Percentiles rank a stretch among this genome's conserved stretches.
phyloP scores from a whole-genome alignment of 164 flowering plant species.

The Stephania japonica region DNA sequence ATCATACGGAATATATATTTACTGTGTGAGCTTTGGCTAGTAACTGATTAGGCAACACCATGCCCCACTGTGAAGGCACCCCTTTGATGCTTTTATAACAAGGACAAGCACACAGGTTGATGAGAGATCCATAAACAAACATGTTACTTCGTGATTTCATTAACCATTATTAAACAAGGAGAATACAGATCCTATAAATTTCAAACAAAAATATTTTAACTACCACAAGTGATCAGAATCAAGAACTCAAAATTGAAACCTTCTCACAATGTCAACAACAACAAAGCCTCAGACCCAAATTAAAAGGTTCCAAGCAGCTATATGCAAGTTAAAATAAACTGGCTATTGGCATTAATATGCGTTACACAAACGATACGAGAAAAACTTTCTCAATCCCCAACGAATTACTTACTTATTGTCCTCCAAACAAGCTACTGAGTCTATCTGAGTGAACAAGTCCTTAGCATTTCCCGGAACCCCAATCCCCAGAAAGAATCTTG shows the following conservation, averaged over 20 bases:
- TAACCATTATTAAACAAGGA: not conserved
- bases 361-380: not conserved
- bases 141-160: not conserved
- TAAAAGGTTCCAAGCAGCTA: not conserved
- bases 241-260: not conserved
- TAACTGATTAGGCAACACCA: no score
- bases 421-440: conserved; percentile 71
- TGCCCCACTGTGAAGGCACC: no score
- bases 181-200: not conserved
- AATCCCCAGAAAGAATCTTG: conserved; percentile 80
- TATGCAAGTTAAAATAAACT: not conserved
- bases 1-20: no score
- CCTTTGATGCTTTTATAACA: no score
- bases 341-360: not conserved
- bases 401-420: conserved; percentile 48
- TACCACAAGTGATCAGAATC: not conserved
- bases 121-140: not conserved
- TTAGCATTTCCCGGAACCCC: conserved; percentile 77
- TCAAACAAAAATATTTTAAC: not conserved
- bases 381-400: not conserved
- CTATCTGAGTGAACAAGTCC: conserved; percentile 78
- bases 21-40: no score
- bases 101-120: not conserved
- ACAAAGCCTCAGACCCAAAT: not conserved
- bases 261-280: not conserved